Evolutionary conservation across 352 stramenopile genomes (phyloP).

Genomic region (Phytophthora ohioensis): DNA sequence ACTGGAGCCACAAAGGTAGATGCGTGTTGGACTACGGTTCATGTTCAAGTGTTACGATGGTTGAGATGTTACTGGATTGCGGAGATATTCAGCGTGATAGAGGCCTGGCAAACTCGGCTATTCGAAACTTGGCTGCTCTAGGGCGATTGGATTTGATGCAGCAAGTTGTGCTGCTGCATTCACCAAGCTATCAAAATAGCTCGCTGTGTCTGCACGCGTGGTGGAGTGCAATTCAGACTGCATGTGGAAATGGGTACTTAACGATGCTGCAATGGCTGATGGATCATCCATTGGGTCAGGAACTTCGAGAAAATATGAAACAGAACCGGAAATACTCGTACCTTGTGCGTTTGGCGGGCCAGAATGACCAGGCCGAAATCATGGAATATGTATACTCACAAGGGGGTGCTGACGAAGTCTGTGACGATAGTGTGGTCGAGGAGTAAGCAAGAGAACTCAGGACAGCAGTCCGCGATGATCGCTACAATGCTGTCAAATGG

Average conservation of each 20-base stretch:
- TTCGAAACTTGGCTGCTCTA: no score
- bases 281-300: constrained; percentile 7
- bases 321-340: neutral
- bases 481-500: constrained; percentile 8
- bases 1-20: neutral
- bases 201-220: no score
- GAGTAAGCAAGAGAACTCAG: constrained; percentile 1
- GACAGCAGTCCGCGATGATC: constrained; percentile 1
- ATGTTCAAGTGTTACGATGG: no score
- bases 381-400: constrained; percentile 10
- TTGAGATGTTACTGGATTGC: no score
- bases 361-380: neutral
- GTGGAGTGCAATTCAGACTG: neutral
- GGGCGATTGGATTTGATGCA: no score
- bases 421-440: neutral
- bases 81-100: no score
- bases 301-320: constrained; percentile 3
- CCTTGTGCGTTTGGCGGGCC: neutral
- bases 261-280: constrained; percentile 14
- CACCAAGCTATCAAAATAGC: no score
- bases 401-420: neutral
- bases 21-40: no score
- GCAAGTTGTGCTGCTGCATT: no score
- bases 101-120: no score
- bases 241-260: constrained; percentile 4